These are phyloP conservation scores for Lagenaria siceraria DNA, from an alignment of 306 rosid species.

Conservation along the genomic window DNA sequence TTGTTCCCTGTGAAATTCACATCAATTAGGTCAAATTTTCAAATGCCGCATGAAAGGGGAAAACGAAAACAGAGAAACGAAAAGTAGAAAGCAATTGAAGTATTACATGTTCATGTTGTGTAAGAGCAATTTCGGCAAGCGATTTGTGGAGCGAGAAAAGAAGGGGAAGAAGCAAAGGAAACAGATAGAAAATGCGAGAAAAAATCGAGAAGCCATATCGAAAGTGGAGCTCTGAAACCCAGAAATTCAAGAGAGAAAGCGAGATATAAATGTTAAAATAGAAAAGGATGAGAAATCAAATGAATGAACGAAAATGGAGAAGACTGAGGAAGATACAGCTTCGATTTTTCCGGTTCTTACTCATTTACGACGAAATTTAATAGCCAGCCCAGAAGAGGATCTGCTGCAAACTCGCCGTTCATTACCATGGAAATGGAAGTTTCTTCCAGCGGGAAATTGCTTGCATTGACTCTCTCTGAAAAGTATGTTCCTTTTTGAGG, in stretches of 20 bases:
- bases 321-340: background rate
- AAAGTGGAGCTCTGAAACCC: background rate
- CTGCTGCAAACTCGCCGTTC: background rate
- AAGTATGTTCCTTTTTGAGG: background rate
- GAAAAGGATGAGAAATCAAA: background rate
- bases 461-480: background rate
- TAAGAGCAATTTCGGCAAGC: background rate
- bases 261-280: background rate
- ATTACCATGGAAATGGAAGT: background rate
- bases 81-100: background rate
- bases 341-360: background rate
- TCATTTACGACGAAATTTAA: background rate
- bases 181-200: background rate
- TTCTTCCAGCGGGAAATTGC: background rate
- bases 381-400: background rate
- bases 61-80: background rate
- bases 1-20: conserved; percentile 24
- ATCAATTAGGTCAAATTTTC: background rate
- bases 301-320: background rate
- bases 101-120: conserved; percentile 19
- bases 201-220: background rate
- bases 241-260: background rate
- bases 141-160: background rate
- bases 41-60: background rate
- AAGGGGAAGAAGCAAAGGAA: background rate